A percentile compares a stretch with the other conserved stretches of the same genome.
phyloP scores from a whole-genome alignment of 2,329 filamentous ascomycete species.

The Westerdykella sp. region DNA sequence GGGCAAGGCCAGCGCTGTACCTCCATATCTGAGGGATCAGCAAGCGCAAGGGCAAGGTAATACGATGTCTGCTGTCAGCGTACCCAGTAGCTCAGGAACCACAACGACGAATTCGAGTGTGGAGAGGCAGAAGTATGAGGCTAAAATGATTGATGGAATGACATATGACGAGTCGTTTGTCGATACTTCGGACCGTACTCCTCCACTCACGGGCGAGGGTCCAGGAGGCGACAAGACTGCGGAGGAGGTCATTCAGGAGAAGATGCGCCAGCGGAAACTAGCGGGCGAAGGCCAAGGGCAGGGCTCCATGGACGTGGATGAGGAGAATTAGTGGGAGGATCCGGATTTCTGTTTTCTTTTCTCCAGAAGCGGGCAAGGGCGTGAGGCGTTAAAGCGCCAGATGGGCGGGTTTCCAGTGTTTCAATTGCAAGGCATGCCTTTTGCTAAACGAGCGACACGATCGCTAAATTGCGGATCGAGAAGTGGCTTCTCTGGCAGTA shows the following conservation, averaged over 20 bases:
- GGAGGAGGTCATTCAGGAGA: slow-evolving; percentile 59
- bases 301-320: background rate
- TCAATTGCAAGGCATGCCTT: too few species aligned
- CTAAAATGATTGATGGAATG: slow-evolving; percentile 42
- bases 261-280: slow-evolving; percentile 24
- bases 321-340: background rate
- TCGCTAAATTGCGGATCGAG: too few species aligned
- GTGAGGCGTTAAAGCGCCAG: too few species aligned
- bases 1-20: slow-evolving; percentile 39
- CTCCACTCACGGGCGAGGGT: slow-evolving; percentile 23
- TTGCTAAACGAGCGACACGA: too few species aligned
- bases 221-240: slow-evolving; percentile 48
- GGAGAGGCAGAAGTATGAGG: slow-evolving; percentile 36
- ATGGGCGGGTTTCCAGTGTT: too few species aligned
- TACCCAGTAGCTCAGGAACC: slow-evolving; percentile 19
- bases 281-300: background rate
- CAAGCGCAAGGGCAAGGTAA: slow-evolving; percentile 15
- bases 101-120: slow-evolving; percentile 22
- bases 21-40: slow-evolving; percentile 29
- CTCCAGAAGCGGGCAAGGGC: too few species aligned
- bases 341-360: background rate
- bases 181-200: slow-evolving; percentile 36
- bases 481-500: too few species aligned
- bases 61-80: slow-evolving; percentile 21
- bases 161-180: slow-evolving; percentile 39